Evolutionary conservation across 768 basidiomycete genomes (phyloP).

Genomic region (Lactarius trivialis): DNA sequence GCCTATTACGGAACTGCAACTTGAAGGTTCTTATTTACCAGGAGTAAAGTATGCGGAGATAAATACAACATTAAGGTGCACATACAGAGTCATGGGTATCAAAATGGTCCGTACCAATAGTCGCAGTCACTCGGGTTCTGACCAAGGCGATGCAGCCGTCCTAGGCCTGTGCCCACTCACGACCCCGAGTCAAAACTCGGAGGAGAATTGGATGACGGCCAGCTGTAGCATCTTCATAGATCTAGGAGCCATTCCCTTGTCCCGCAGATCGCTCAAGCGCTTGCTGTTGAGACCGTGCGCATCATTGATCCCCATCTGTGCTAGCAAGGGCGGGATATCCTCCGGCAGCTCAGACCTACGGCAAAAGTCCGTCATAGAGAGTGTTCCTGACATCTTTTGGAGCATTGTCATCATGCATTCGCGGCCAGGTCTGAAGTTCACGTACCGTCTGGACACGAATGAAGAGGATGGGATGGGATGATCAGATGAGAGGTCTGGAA

Average conservation of each 20-base stretch:
- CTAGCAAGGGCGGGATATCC: not conserved
- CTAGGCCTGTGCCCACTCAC: not conserved
- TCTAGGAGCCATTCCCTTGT: not conserved
- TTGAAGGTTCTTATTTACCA: not conserved
- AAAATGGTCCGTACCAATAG: not conserved
- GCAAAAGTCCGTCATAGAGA: slow-evolving; percentile 8
- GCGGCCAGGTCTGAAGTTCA: no score
- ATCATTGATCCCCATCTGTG: slow-evolving; percentile 4
- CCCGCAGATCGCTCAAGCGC: slow-evolving; percentile 3
- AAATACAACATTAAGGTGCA: not conserved
- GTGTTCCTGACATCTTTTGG: not conserved
- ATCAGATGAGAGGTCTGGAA: no score
- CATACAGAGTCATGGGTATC: not conserved
- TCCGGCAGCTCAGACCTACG: slow-evolving; percentile 5
- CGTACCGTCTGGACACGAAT: no score
- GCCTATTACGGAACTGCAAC: not conserved
- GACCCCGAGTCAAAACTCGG: not conserved
- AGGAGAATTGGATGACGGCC: slow-evolving; percentile 5
- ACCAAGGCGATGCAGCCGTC: not conserved
- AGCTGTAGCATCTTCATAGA: slow-evolving; percentile 11
- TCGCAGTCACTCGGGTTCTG: not conserved
- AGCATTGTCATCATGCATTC: no score
- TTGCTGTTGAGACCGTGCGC: slow-evolving; percentile 9
- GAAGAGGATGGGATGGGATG: no score
- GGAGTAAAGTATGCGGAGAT: not conserved